Evolutionary conservation across 345 rosid genomes (phyloP), one percentile per base, ranked within the genome.

Genomic region (Salix caprea): DNA sequence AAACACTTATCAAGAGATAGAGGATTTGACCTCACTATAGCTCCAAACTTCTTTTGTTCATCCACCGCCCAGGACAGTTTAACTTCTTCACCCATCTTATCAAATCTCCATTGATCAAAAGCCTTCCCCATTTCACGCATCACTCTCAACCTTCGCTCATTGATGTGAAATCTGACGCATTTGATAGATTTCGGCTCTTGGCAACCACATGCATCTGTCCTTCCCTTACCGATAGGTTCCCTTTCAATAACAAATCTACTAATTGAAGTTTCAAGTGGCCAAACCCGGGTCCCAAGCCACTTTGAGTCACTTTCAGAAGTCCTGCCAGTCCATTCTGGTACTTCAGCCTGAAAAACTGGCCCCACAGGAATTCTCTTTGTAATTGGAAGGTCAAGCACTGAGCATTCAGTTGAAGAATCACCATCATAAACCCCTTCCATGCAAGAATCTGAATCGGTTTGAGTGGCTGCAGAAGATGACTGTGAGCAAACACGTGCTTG

Each of bases 161-260:
- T 54, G 50, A 83, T 76, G 61, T 96, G 99, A 86, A 91, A 96
- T 73, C 89, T 88, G 50, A 92, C 88, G 74, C 99, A 96, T 76
- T 87, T 91, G 10, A 78, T 6, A 70, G 99, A 96, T 75, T 84
- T 90, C 67, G 71, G 89, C 76, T 74, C 65, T 39, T 77, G 80
- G 76, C 99, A 96, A 67, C 99, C 94, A 79, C 99, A 93, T 67
- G 85, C 74, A 74, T 90, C 92, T 74, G 83, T 85, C 76, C 98
- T 91, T 80, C 96, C 98, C 84, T 87, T 93, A 44, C 99, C 99
- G 48, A 96, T 92, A 2, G 86, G 95, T 75, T 91, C 96, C 80
- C 94, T 82, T 87, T 96, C 97, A 37, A 93, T 82, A n/a, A 92
- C 82, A 77, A 64, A 26, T 42, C 65, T 86, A 42, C 14, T 71